phyloP scores from a whole-genome alignment of 2,329 filamentous ascomycete genomes.

The Thyridium curvatum region DNA sequence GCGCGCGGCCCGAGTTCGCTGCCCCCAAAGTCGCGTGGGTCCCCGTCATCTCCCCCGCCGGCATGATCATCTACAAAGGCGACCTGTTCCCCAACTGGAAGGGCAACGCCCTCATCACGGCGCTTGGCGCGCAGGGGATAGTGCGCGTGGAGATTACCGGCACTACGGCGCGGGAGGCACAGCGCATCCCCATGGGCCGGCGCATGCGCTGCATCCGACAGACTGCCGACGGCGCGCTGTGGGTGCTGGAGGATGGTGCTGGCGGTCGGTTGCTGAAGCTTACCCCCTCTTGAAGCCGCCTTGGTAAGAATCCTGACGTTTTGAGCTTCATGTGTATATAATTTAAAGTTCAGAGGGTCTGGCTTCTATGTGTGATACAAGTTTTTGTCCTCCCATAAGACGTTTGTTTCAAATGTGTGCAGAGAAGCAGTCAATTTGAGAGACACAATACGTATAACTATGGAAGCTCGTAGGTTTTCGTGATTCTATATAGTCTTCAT shows the following conservation, averaged over 20 bases:
- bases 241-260: conserved; percentile 23
- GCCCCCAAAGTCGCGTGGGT: conserved; percentile 24
- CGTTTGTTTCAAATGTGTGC: too few species aligned
- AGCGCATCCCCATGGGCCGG: conserved; percentile 22
- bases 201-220: conserved; percentile 24
- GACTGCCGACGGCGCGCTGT: conserved; percentile 21
- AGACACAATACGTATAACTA: too few species aligned
- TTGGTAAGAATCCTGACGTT: too few species aligned
- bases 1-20: conserved; percentile 20
- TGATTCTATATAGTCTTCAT: too few species aligned
- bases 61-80: conserved; percentile 27
- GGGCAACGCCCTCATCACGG: conserved; percentile 24
- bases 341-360: too few species aligned
- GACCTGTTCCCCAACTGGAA: conserved; percentile 22
- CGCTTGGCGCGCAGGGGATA: conserved; percentile 17
- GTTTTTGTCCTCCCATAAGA: too few species aligned
- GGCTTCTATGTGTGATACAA: too few species aligned
- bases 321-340: too few species aligned
- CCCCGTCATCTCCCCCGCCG: conserved; percentile 25
- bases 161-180: conserved; percentile 22
- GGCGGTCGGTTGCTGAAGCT: conserved; percentile 23
- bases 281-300: too few species aligned
- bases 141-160: conserved; percentile 22
- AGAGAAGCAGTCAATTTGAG: too few species aligned
- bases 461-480: too few species aligned